Percentiles rank a stretch among this genome's conserved stretches.
Conservation (phyloP, 2,329 filamentous ascomycete genomes). For the Teratosphaeriaceae sp. region DNA sequence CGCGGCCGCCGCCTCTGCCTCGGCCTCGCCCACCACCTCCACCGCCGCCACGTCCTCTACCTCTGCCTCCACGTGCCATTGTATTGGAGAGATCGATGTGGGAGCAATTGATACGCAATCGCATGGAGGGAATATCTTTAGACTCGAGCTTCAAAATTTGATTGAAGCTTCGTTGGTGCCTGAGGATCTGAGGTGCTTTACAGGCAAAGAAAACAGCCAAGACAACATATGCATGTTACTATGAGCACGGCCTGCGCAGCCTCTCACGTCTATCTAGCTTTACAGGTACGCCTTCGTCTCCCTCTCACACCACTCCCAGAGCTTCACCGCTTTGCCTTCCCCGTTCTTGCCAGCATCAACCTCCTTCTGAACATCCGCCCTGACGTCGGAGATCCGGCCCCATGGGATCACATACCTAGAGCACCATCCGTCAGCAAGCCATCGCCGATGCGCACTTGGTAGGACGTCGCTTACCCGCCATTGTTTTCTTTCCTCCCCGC, state of each 20-base stretch:
- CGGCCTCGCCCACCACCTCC: slow-evolving; percentile 17
- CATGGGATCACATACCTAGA: slow-evolving; percentile 23
- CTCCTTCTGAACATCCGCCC: slow-evolving; percentile 11
- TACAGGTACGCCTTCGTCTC: slow-evolving; percentile 16
- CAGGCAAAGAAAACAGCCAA: background rate
- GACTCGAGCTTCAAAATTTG: background rate
- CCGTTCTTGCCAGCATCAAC: slow-evolving; percentile 20
- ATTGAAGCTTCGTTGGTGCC: too few relatives aligned
- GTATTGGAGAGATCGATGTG: background rate
- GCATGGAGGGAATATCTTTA: background rate
- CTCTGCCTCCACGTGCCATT: slow-evolving; percentile 9
- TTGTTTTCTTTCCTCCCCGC: slow-evolving; percentile 16
- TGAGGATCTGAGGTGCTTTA: too few relatives aligned
- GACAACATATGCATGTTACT: too few relatives aligned
- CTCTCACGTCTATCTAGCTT: too few relatives aligned
- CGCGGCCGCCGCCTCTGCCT: slow-evolving; percentile 16
- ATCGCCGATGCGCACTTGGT: background rate
- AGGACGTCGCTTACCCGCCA: slow-evolving; percentile 8
- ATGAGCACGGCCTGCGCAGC: too few relatives aligned
- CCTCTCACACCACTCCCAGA: slow-evolving; percentile 34
- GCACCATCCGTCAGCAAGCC: background rate
- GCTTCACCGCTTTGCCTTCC: slow-evolving; percentile 26
- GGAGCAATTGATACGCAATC: background rate
- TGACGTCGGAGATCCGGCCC: slow-evolving; percentile 22
- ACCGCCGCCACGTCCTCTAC: slow-evolving; percentile 16